Conservation (phyloP, 108 stramenopile species). For the Nitzschia palea region DNA sequence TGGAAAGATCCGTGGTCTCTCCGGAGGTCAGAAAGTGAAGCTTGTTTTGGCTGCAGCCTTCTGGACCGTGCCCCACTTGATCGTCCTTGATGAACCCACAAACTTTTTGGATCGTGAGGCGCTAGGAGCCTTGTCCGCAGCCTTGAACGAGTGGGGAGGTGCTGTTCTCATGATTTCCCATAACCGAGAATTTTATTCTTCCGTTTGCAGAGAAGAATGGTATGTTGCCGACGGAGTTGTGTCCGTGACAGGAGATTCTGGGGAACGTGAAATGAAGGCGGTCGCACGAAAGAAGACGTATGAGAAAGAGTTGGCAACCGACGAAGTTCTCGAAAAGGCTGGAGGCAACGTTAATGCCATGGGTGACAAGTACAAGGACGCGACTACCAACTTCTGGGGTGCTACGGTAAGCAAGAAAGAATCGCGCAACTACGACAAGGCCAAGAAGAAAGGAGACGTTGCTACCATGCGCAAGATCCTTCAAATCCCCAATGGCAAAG, state of each 20-base stretch:
- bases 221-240: conserved; percentile 84
- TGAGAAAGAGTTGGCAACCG: conserved; percentile 68
- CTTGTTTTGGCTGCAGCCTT: conserved; percentile 97
- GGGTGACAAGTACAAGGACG: conserved; percentile 91
- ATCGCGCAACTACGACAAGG: conserved; percentile 81
- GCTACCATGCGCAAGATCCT: conserved; percentile 84
- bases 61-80: conserved; percentile 97
- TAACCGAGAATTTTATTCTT: conserved; percentile 94
- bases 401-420: conserved; percentile 89
- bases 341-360: conserved; percentile 82
- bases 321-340: conserved; percentile 69
- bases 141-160: conserved; percentile 94
- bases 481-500: conserved; percentile 78
- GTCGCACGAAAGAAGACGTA: conserved; percentile 81
- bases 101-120: conserved; percentile 98
- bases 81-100: conserved; percentile 98
- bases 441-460: conserved; percentile 90
- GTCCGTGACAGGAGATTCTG: conserved; percentile 74
- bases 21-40: conserved; percentile 98
- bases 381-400: conserved; percentile 86
- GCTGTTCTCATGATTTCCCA: conserved; percentile 99
- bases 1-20: conserved; percentile 94
- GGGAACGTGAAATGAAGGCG: conserved; percentile 88
- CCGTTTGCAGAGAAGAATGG: conserved; percentile 97
- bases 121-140: conserved; percentile 90